These are phyloP conservation scores for Thuja plicata DNA, from an alignment of 83 land plant genomes.

Conservation along the genomic window DNA sequence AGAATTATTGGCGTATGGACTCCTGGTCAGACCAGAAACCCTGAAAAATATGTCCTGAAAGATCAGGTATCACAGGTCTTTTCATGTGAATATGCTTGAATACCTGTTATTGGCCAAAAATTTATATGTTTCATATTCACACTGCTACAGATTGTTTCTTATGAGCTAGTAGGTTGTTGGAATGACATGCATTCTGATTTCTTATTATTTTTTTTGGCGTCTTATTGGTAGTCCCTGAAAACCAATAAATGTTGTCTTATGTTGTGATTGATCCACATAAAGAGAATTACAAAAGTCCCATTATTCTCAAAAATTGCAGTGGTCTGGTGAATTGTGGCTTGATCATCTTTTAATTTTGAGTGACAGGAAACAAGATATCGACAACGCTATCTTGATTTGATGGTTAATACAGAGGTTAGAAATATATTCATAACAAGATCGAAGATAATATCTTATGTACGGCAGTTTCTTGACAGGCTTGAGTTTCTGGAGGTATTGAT, in stretches of 20 bases:
- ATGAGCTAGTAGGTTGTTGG: not conserved
- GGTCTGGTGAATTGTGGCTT: not conserved
- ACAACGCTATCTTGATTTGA: constrained; percentile 81
- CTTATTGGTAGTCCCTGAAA: not conserved
- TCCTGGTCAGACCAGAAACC: constrained; percentile 67
- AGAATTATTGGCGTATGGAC: constrained; percentile 23
- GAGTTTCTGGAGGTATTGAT: constrained; percentile 77
- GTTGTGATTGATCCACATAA: not conserved
- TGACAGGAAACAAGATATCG: constrained; percentile 89
- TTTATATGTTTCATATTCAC: not conserved
- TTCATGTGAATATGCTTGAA: not conserved
- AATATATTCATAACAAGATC: constrained; percentile 75
- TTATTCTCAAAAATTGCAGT: not conserved
- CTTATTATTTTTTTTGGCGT: not conserved
- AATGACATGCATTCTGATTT: not conserved
- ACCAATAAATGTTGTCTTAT: not conserved
- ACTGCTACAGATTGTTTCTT: not conserved
- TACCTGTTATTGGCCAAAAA: not conserved
- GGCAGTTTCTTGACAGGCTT: constrained; percentile 70
- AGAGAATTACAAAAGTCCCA: not conserved
- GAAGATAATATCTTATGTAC: constrained; percentile 56
- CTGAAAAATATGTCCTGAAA: constrained; percentile 54
- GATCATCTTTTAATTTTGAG: constrained; percentile 5
- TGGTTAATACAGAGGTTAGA: constrained; percentile 79
- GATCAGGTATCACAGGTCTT: constrained; percentile 52